phyloP scores from a whole-genome alignment of 345 rosid genomes.

The Pelargonium nanum region DNA sequence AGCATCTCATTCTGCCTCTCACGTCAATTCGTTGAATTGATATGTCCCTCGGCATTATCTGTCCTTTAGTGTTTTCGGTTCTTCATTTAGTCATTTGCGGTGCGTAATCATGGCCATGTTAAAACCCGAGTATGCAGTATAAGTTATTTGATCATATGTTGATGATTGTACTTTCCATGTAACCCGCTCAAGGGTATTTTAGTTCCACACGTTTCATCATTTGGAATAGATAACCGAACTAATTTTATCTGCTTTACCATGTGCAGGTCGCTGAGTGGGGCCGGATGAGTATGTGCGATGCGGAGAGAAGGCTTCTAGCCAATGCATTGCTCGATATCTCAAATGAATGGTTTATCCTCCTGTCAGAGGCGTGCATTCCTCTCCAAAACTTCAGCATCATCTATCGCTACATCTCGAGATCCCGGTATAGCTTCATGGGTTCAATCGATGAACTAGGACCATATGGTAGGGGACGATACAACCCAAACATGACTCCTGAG shows the following conservation, averaged over 20 bases:
- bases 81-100: too few relatives aligned
- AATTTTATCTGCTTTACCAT: not conserved
- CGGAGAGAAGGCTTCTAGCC: constrained; percentile 37
- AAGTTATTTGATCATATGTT: too few relatives aligned
- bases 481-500: constrained; percentile 29
- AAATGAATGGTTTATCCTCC: constrained; percentile 34
- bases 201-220: too few relatives aligned
- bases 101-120: too few relatives aligned
- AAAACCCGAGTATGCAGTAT: too few relatives aligned
- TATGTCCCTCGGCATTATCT: too few relatives aligned
- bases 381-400: constrained; percentile 26
- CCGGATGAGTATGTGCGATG: constrained; percentile 37
- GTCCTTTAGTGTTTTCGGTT: too few relatives aligned
- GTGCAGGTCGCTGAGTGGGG: constrained; percentile 40
- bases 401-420: constrained; percentile 27
- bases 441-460: constrained; percentile 30
- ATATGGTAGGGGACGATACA: constrained; percentile 31
- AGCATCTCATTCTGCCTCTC: too few relatives aligned
- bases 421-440: constrained; percentile 31
- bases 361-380: constrained; percentile 40
- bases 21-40: too few relatives aligned
- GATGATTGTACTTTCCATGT: too few relatives aligned
- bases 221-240: not conserved
- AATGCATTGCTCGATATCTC: constrained; percentile 36
- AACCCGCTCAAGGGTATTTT: too few relatives aligned